Evolutionary conservation across 2,329 filamentous ascomycete genomes (phyloP), one percentile per base, ranked within the genome.

Genomic region (Phyllosticta citribraziliensis): DNA sequence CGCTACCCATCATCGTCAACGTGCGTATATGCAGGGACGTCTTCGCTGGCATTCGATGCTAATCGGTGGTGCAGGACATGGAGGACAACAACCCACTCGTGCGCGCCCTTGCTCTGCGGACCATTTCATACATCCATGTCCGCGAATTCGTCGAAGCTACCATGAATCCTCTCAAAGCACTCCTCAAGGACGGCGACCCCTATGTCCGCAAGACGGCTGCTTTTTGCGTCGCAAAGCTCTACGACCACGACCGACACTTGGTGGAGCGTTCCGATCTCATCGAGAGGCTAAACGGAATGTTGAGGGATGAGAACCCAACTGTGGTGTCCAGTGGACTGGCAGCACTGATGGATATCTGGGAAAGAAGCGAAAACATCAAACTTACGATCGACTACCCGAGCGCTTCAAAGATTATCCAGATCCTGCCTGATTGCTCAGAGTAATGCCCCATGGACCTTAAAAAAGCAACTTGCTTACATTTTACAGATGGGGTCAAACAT

Each of bases 171-270:
- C 84, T 96, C 60, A 95, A 93, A 76, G 82, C 84, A 58, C 81
- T 97, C 56, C 84, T 99, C 65, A 85, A 86, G 71, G 94, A 99
- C 71, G 73, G 84, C 52, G 94, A 99, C 72, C 93, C 94, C 2
- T 99, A 99, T 72, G 94, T 99, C 25, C 90, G 94, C 66, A 99
- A 99, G 75, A 97, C 94, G 2, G 93, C 94, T 2, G 92, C 93
- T 2, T 96, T 95, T 73, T 95, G 89, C 69, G 94, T 99, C 52
- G 93, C 94, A 33, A 99, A 99, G 76, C 82, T 99, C 52, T 99
- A 99, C 76, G 94, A 99, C 70, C 94, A 99, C 71, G 93, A 99
- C 75, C 86, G 87, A 72, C 83, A 88, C 67, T 84, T 96, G 76
- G 91, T 99, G 4, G 94, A 99, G 76, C 81, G 79, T 55, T 96